These are phyloP conservation scores for Boletus subcaerulescens DNA, from an alignment of 768 basidiomycete species.

Conservation along the genomic window DNA sequence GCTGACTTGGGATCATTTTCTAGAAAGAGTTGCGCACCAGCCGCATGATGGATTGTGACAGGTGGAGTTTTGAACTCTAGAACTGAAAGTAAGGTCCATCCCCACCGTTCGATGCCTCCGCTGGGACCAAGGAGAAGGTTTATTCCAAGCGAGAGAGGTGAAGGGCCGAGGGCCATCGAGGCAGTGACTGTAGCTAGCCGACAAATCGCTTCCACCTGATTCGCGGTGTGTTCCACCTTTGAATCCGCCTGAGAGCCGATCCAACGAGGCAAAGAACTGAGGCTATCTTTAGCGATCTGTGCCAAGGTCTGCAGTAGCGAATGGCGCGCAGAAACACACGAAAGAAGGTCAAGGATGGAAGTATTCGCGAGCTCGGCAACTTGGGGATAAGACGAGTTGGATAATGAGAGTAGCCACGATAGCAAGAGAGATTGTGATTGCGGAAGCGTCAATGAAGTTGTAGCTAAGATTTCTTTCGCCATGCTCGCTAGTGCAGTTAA, in stretches of 20 bases:
- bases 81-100: conserved; percentile 80
- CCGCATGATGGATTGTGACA: conserved; percentile 44
- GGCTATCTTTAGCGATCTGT: conserved; percentile 59
- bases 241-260: conserved; percentile 68
- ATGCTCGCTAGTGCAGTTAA: conserved; percentile 55
- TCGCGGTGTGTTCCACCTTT: conserved; percentile 67
- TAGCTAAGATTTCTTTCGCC: conserved; percentile 50
- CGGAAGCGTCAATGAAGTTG: conserved; percentile 61
- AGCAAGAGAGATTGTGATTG: conserved; percentile 66
- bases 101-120: conserved; percentile 90
- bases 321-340: conserved; percentile 40
- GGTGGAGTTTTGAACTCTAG: conserved; percentile 67
- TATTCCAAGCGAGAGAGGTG: conserved; percentile 50
- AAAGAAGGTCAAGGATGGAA: conserved; percentile 47
- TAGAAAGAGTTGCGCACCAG: conserved; percentile 54
- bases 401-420: conserved; percentile 70
- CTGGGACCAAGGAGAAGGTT: conserved; percentile 71
- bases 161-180: conserved; percentile 26
- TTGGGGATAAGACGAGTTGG: conserved; percentile 52
- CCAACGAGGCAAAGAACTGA: conserved; percentile 69
- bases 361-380: conserved; percentile 49
- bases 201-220: conserved; percentile 71
- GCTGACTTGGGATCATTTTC: conserved; percentile 44
- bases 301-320: conserved; percentile 55
- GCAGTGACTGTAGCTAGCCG: conserved; percentile 33